Evolutionary conservation across 2,329 filamentous ascomycete genomes (phyloP).

Genomic region (Byssochlamys sp.): DNA sequence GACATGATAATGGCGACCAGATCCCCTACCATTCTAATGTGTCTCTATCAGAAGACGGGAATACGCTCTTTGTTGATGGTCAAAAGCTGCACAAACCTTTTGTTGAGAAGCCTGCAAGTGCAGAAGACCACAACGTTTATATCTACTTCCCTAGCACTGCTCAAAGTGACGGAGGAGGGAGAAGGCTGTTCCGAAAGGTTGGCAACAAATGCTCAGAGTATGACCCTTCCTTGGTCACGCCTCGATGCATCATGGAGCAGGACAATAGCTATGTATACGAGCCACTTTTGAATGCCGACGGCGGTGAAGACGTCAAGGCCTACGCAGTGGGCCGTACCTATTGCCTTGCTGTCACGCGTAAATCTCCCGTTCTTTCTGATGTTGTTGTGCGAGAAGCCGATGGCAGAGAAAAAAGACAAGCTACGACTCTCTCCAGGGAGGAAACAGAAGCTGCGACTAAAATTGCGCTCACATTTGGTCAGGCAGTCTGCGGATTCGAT

Average conservation of each 20-base stretch:
- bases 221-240: conserved; percentile 62
- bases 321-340: conserved; percentile 83
- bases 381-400: conserved; percentile 84
- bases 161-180: conserved; percentile 59
- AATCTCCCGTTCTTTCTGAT: conserved; percentile 87
- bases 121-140: conserved; percentile 91
- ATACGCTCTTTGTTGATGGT: conserved; percentile 75
- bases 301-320: conserved; percentile 89
- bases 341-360: conserved; percentile 86
- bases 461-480: conserved; percentile 77
- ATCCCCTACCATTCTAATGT: conserved; percentile 51
- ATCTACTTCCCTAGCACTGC: conserved; percentile 64
- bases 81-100: conserved; percentile 72
- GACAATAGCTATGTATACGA: conserved; percentile 82
- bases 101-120: conserved; percentile 86
- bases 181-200: conserved; percentile 82
- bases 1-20: too few relatives aligned
- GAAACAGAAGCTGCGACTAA: conserved; percentile 73
- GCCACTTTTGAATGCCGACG: conserved; percentile 84
- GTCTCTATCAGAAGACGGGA: conserved; percentile 70
- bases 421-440: conserved; percentile 66
- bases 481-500: conserved; percentile 86
- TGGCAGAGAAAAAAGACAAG: conserved; percentile 84
- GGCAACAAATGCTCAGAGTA: conserved; percentile 94
- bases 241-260: conserved; percentile 66